phyloP scores from a whole-genome alignment of 2,329 filamentous ascomycete species.

The Coleophoma cylindrospora region DNA sequence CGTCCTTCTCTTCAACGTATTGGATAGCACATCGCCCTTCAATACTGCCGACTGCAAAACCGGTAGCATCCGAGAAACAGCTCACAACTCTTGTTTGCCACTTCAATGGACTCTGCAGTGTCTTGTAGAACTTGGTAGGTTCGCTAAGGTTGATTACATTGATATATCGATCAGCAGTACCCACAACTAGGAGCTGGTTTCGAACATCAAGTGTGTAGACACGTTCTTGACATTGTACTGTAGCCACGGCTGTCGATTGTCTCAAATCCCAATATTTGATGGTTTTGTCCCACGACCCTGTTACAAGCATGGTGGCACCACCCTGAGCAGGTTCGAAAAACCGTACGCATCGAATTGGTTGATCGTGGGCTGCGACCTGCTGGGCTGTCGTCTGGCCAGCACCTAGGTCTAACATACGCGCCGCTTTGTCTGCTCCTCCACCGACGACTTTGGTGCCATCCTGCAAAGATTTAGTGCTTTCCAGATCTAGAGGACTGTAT shows the following conservation, averaged over 20 bases:
- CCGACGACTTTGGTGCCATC: slow-evolving; percentile 88
- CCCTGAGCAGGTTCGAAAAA: slow-evolving; percentile 65
- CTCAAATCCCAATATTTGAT: slow-evolving; percentile 87
- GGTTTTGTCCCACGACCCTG: slow-evolving; percentile 88
- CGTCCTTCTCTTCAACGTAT: slow-evolving; percentile 95
- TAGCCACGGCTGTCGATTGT: slow-evolving; percentile 57
- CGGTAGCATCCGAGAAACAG: slow-evolving; percentile 87
- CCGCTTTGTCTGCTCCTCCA: slow-evolving; percentile 84
- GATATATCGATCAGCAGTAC: slow-evolving; percentile 93
- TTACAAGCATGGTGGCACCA: slow-evolving; percentile 76
- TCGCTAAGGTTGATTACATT: slow-evolving; percentile 89
- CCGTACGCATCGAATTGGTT: slow-evolving; percentile 71
- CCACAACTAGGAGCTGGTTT: slow-evolving; percentile 83
- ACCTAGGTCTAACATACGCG: slow-evolving; percentile 80
- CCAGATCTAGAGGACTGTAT: slow-evolving; percentile 2
- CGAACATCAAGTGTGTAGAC: slow-evolving; percentile 91
- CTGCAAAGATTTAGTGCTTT: slow-evolving; percentile 38
- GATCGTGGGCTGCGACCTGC: slow-evolving; percentile 80
- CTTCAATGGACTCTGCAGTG: slow-evolving; percentile 90
- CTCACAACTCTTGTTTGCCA: slow-evolving; percentile 96
- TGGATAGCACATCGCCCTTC: slow-evolving; percentile 97
- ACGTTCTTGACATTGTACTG: slow-evolving; percentile 66
- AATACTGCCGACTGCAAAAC: slow-evolving; percentile 93
- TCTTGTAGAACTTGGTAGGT: slow-evolving; percentile 91
- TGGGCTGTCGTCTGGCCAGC: slow-evolving; percentile 53